Evolutionary conservation across 2,329 filamentous ascomycete genomes (phyloP).

Genomic region (Fusarium protoensiforme): DNA sequence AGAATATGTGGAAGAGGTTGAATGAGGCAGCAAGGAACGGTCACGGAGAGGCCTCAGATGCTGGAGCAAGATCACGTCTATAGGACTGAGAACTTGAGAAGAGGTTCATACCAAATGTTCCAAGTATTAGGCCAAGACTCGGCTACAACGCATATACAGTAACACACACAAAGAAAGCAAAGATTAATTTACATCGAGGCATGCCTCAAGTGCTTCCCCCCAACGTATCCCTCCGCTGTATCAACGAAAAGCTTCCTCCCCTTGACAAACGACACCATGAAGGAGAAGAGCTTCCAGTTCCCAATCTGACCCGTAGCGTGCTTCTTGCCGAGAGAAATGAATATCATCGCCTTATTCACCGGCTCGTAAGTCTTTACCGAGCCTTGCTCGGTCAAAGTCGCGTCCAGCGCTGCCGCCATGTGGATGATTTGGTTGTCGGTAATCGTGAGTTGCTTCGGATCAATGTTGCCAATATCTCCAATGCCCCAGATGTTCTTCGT

Average conservation of each 20-base stretch:
- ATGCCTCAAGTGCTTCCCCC: constrained; percentile 43
- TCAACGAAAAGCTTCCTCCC: constrained; percentile 48
- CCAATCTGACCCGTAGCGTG: constrained; percentile 48
- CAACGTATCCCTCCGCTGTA: constrained; percentile 44
- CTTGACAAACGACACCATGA: constrained; percentile 48
- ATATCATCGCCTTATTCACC: constrained; percentile 42
- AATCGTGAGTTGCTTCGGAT: constrained; percentile 51
- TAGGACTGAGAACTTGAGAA: background rate
- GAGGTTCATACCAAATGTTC: background rate
- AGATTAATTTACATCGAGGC: constrained; percentile 36
- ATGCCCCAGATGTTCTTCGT: constrained; percentile 54
- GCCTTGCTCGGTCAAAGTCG: constrained; percentile 30
- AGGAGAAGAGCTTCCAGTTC: constrained; percentile 47
- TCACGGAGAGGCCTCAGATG: background rate
- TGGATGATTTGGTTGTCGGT: constrained; percentile 48
- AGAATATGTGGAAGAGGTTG: constrained; percentile 65
- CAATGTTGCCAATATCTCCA: constrained; percentile 55
- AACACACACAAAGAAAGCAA: background rate
- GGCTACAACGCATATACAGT: background rate
- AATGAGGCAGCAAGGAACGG: constrained; percentile 49
- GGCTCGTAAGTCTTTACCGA: constrained; percentile 31
- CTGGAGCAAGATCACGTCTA: background rate
- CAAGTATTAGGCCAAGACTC: background rate
- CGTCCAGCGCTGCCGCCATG: constrained; percentile 46
- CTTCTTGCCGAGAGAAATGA: constrained; percentile 43